Conservation (phyloP, 345 rosid species). For the Populus simonii region DNA sequence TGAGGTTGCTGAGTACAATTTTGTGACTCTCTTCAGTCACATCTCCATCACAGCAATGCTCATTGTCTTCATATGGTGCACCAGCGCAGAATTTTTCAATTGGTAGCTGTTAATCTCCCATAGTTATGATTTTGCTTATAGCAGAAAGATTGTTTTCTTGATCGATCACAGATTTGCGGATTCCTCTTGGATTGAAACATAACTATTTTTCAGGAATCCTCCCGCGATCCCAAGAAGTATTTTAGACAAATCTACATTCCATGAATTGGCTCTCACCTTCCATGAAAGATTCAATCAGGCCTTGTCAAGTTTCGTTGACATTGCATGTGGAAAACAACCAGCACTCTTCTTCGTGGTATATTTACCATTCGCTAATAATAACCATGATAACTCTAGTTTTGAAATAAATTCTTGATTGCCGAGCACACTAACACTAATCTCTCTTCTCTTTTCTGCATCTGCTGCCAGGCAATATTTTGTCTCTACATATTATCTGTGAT, state of each 20-base stretch:
- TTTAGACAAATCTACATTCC: slow-evolving; percentile 42
- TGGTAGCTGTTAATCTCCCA: slow-evolving; percentile 35
- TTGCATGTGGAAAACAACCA: slow-evolving; percentile 67
- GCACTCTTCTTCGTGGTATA: slow-evolving; percentile 56
- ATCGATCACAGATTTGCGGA: neutral
- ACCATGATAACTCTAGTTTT: neutral
- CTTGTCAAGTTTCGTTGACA: slow-evolving; percentile 41
- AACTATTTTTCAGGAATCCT: slow-evolving; percentile 45
- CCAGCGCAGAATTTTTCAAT: slow-evolving; percentile 48
- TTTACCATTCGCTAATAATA: neutral
- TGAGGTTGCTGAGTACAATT: slow-evolving; percentile 80
- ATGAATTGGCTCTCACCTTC: slow-evolving; percentile 38
- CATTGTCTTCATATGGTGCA: slow-evolving; percentile 62
- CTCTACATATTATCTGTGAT: slow-evolving; percentile 66
- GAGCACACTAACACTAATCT: neutral
- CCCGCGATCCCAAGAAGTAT: slow-evolving; percentile 47
- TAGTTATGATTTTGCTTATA: neutral
- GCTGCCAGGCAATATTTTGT: slow-evolving; percentile 38
- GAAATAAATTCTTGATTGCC: neutral
- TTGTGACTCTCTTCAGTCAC: slow-evolving; percentile 74
- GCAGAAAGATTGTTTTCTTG: neutral
- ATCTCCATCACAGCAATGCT: slow-evolving; percentile 67
- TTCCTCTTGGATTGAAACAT: neutral
- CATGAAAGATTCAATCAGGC: slow-evolving; percentile 45
- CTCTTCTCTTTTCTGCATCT: neutral